Evolutionary conservation across 352 stramenopile species (phyloP), one percentile per base, ranked within the genome.

Genomic region (Phytophthora boehmeriae): DNA sequence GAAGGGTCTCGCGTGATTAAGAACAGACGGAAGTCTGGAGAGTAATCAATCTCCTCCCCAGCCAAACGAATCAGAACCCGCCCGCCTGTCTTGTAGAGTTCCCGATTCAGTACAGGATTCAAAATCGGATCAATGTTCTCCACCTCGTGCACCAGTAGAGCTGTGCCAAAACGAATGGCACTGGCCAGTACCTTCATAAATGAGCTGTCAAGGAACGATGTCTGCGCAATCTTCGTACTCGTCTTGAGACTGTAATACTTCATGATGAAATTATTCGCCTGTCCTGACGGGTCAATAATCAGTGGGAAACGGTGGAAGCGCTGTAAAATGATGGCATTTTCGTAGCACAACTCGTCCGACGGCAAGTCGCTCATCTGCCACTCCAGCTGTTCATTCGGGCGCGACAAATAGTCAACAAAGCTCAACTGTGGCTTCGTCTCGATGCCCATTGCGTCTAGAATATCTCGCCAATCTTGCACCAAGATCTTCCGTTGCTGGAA

Each of bases 101-200:
- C 98, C 43, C 96, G 95, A 71, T 99, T 99, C 50, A 99, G 73
- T 28, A 99, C 93, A 25, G 98, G 98, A 75, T 99, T 99, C 53
- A 99, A 66, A 27, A 99, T 97, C 43, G 98, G 98, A 74, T 99
- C 98, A 44, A 99, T 97, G 49, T 97, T 98, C 69, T 99, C 98
- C 17, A 99, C 98, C 73, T 99, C 98, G 64, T 99, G 96, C 22
- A 99, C 97, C 11, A 99, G 73, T 30, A 99, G 78, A 32, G 98
- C 95, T 23, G 96, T 99, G 35, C 98, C 98, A 71, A 99, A 99
- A 36, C 98, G 97, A 76, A 99, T 98, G 23, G 98, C 97, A 65
- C 96, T 98, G n/a, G 97, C 96, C 19, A 99, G 78, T n/a, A 98
- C 98, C 73, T 99, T 99, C 85, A 99, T 98, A 80, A 99, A 99